Base-by-base conservation (phyloP, 257 asterid species). In the Knoxia roxburghii region DNA sequence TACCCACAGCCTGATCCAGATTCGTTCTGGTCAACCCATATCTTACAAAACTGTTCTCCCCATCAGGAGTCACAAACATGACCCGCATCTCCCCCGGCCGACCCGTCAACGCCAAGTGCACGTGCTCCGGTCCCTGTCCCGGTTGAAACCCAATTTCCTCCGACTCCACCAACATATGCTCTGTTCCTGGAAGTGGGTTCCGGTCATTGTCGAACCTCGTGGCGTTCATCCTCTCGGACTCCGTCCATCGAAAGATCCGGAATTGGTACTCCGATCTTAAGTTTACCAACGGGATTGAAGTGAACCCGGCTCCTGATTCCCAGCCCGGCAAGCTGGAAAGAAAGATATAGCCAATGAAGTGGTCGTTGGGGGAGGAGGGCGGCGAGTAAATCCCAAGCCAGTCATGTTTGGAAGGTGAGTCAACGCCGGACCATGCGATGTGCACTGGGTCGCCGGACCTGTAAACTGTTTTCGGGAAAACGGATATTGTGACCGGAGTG, bases 341-440 rank as follows among this genome's bases (percentile, higher is more conserved):
- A 78, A 88, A 85, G 46, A 80, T 37, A 55, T 91, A 91, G 0
- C 96, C 94, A 61, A 91, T 85, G 74, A 82, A 91, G 75, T 86
- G 14, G 46, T 27, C 62, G 75, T 83, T 65, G 54, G 87, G 50
- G 41, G 95, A 91, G 29, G 71, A 76, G 18, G 89, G 71, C 0
- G 96, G 96, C 0, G 96, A 82, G 76, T 88, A 91, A 55, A 91
- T 91, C 9, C 95, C 96, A 68, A 91, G 83, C 89, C 89, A 91
- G 54, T 91, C 96, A 65, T 85, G 91, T 24, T 68, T 49, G 20
- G 85, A 73, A 0, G 96, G 94, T 9, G 81, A 68, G 43, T 73
- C 80, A 12, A 91, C 33, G 33, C 89, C 93, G 56, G 89, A 73
- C 96, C 96, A 88, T 59, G 52, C 59, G 75, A 90, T 50, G 49